A percentile compares a stretch with the other conserved stretches of the same genome.
phyloP scores from a whole-genome alignment of 352 stramenopile genomes.

The Globisporangium okanoganense region DNA sequence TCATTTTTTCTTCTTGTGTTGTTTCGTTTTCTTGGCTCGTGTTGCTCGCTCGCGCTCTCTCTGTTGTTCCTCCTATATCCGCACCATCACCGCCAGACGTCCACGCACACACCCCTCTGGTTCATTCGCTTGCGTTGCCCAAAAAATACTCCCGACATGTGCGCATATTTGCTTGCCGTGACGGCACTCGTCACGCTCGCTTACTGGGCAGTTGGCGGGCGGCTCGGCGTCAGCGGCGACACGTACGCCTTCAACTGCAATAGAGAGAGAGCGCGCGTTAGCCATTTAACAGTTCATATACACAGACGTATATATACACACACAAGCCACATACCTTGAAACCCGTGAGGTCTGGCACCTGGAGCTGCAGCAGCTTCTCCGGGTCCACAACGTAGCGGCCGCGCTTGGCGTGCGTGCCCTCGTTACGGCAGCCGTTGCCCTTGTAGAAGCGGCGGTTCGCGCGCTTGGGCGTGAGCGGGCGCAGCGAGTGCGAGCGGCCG shows the following conservation, averaged over 20 bases:
- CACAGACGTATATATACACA: neutral
- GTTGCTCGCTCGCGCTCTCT: neutral
- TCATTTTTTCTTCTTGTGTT: neutral
- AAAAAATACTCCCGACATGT: no score
- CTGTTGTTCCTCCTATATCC: constrained; percentile 1
- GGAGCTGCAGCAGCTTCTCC: constrained; percentile 89
- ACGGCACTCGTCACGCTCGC: neutral
- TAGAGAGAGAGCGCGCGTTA: neutral
- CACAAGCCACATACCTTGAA: constrained; percentile 69
- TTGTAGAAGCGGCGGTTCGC: constrained; percentile 96
- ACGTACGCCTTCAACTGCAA: constrained; percentile 84
- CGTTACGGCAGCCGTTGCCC: constrained; percentile 91
- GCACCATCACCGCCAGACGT: neutral
- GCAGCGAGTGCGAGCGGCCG: constrained; percentile 74
- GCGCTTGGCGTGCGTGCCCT: constrained; percentile 89
- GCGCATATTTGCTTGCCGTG: neutral
- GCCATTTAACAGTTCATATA: neutral
- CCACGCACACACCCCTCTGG: neutral
- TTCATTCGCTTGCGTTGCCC: neutral
- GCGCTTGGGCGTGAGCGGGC: constrained; percentile 91
- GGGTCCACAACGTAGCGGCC: constrained; percentile 91
- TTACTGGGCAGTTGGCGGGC: constrained; percentile 22
- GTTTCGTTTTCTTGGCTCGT: neutral
- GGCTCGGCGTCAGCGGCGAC: constrained; percentile 67
- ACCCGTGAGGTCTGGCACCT: constrained; percentile 91